Percentiles rank a stretch among this genome's conserved stretches.
Conservation (phyloP, 371 early-diverging fungal genomes). For the Rhizopus microsporus region DNA sequence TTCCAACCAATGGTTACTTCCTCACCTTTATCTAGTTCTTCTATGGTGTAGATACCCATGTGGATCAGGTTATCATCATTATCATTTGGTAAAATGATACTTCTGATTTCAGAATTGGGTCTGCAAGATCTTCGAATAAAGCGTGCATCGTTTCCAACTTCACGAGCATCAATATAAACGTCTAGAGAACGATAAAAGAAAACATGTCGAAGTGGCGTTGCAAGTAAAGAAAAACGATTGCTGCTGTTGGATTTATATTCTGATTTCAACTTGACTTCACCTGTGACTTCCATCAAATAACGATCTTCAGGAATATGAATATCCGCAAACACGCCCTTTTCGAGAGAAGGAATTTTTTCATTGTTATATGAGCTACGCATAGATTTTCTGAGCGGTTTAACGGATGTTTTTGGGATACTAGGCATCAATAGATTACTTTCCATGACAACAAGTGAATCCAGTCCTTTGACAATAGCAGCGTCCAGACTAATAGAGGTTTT, state of each 20-base stretch:
- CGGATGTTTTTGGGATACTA: constrained; percentile 24
- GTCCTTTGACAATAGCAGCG: constrained; percentile 5
- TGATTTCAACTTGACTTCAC: constrained; percentile 70
- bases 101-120: constrained; percentile 72
- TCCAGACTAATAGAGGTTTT: constrained; percentile 9
- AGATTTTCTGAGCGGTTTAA: constrained; percentile 17
- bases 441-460: constrained; percentile 25
- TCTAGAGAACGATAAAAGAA: constrained; percentile 74
- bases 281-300: constrained; percentile 75
- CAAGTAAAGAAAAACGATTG: constrained; percentile 62
- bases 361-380: constrained; percentile 20
- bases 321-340: constrained; percentile 74
- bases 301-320: constrained; percentile 54
- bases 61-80: constrained; percentile 57
- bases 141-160: constrained; percentile 68
- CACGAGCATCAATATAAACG: constrained; percentile 76
- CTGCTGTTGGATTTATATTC: constrained; percentile 62
- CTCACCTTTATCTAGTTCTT: constrained; percentile 60
- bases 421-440: constrained; percentile 18
- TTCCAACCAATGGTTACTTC: constrained; percentile 79
- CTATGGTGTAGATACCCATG: constrained; percentile 71
- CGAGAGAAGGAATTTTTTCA: constrained; percentile 14
- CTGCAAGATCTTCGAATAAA: constrained; percentile 73
- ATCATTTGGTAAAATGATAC: constrained; percentile 55
- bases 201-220: constrained; percentile 69